phyloP scores from a whole-genome alignment of 2,329 filamentous ascomycete genomes.

The Mycogone perniciosa region DNA sequence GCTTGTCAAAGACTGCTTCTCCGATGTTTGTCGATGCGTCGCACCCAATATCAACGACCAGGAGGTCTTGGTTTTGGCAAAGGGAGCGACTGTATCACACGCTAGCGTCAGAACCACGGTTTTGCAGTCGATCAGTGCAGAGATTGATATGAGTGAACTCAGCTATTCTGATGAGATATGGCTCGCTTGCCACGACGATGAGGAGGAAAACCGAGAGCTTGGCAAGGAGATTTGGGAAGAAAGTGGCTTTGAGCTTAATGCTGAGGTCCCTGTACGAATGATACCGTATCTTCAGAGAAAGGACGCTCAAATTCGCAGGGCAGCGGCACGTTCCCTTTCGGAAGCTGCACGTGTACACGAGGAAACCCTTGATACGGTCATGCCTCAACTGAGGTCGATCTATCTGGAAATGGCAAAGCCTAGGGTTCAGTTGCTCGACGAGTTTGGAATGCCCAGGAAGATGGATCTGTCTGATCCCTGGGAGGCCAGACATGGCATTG shows the following conservation, averaged over 20 bases:
- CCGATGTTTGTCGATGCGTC: constrained; percentile 77
- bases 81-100: constrained; percentile 73
- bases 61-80: constrained; percentile 71
- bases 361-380: constrained; percentile 52
- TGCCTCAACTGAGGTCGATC: constrained; percentile 59
- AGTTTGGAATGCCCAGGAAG: constrained; percentile 91
- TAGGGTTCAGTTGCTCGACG: constrained; percentile 75
- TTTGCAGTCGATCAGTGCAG: constrained; percentile 81
- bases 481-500: constrained; percentile 86
- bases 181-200: constrained; percentile 87
- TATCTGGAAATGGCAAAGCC: constrained; percentile 80
- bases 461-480: constrained; percentile 82
- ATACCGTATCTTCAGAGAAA: constrained; percentile 73
- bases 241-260: constrained; percentile 66
- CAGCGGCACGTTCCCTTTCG: constrained; percentile 75
- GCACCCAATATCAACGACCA: constrained; percentile 68
- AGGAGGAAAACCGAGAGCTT: constrained; percentile 77
- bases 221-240: constrained; percentile 93
- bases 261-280: constrained; percentile 59
- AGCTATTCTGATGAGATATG: constrained; percentile 86
- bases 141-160: constrained; percentile 85
- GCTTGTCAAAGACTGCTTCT: constrained; percentile 84
- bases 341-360: constrained; percentile 61
- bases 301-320: constrained; percentile 75
- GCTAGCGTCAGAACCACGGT: constrained; percentile 75